phyloP scores from a whole-genome alignment of 2,329 filamentous ascomycete genomes.

The Ophiostoma sp. region DNA sequence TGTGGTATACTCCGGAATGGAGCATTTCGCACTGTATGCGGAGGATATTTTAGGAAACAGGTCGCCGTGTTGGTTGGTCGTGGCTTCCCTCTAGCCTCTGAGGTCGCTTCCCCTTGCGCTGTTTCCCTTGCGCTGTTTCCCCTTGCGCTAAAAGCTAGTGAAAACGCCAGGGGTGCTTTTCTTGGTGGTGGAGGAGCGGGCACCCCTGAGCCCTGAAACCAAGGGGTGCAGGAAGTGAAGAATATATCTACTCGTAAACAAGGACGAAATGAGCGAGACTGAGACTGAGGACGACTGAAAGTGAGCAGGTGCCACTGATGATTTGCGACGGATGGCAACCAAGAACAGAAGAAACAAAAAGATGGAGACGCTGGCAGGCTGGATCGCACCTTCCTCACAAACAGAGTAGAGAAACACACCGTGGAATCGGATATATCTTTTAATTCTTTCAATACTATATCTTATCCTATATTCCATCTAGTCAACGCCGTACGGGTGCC shows the following conservation, averaged over 20 bases:
- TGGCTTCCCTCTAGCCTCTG: too few relatives aligned
- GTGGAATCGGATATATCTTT: not conserved
- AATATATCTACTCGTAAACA: not conserved
- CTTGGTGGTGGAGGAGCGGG: constrained; percentile 9
- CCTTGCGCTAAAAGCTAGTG: constrained; percentile 19
- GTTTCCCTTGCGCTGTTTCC: constrained; percentile 17
- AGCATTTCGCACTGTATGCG: not conserved
- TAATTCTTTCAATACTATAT: too few relatives aligned
- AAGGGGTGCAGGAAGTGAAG: not conserved
- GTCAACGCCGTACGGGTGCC: too few relatives aligned
- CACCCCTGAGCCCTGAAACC: constrained; percentile 21
- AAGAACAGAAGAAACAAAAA: not conserved
- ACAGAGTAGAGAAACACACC: not conserved
- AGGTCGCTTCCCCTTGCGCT: not conserved
- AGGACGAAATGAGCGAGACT: not conserved
- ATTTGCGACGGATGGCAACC: not conserved
- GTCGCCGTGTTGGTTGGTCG: not conserved
- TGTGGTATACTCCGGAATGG: not conserved
- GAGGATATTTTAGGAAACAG: too few relatives aligned
- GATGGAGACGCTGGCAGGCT: not conserved
- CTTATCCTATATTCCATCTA: not conserved
- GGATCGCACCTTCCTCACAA: not conserved
- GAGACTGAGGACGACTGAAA: not conserved
- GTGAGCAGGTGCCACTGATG: not conserved
- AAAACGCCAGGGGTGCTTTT: constrained; percentile 18